phyloP scores from a whole-genome alignment of 1,284 basidiomycete species.

The Naganishia cerealis region DNA sequence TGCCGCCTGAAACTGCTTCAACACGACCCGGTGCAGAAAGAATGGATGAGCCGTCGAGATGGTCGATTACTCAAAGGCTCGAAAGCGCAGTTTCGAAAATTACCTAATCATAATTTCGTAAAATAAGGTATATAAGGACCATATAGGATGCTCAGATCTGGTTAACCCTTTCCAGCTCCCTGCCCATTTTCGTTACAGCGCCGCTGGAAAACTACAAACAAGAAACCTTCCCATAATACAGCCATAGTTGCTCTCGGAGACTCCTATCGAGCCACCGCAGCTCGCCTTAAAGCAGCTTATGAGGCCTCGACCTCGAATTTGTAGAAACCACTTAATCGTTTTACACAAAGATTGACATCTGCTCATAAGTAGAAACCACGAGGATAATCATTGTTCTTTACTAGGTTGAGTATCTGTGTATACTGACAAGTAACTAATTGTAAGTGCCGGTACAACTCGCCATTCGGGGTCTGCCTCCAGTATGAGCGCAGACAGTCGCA shows the following conservation, averaged over 20 bases:
- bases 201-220: background rate
- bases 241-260: background rate
- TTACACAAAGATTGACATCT: no score
- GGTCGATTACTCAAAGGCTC: constrained; percentile 11
- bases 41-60: constrained; percentile 1
- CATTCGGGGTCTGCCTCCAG: no score
- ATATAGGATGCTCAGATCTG: no score
- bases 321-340: no score
- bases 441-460: no score
- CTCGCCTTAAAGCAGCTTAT: background rate
- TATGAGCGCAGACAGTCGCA: no score
- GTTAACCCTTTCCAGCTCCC: no score
- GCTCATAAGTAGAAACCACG: no score
- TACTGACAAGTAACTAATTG: no score
- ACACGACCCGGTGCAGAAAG: background rate
- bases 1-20: background rate
- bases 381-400: no score
- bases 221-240: background rate
- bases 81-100: background rate
- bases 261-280: background rate
- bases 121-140: background rate
- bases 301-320: background rate
- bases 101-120: background rate
- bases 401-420: no score
- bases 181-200: no score